Percentiles rank a stretch among this genome's conserved stretches.
Conservation (phyloP, 2,329 filamentous ascomycete genomes). For the Chaetomiaceae sp. region DNA sequence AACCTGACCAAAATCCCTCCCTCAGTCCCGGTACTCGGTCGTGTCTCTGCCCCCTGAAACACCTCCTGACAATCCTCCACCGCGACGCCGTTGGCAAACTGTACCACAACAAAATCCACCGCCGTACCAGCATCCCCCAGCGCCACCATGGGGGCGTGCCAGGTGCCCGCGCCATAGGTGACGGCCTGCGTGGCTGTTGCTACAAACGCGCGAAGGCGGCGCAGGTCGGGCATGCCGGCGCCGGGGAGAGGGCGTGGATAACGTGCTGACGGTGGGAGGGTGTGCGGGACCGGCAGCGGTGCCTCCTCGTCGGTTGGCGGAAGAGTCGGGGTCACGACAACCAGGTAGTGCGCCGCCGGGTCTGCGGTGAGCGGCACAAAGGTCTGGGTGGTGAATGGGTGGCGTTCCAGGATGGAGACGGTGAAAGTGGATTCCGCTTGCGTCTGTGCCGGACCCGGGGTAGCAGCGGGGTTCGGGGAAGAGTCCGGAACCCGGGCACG, state of each 20-base stretch:
- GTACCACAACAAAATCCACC: conserved; percentile 82
- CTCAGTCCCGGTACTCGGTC: background rate
- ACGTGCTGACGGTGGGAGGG: conserved; percentile 26
- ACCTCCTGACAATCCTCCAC: conserved; percentile 87
- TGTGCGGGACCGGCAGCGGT: conserved; percentile 36
- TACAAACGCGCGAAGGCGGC: conserved; percentile 67
- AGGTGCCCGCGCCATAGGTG: conserved; percentile 86
- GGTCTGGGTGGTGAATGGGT: conserved; percentile 91
- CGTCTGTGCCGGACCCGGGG: background rate
- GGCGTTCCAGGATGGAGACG: conserved; percentile 74
- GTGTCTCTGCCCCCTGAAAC: conserved; percentile 14
- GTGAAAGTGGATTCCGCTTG: conserved; percentile 43
- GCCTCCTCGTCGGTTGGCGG: conserved; percentile 32
- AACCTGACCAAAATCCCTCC: conserved; percentile 6
- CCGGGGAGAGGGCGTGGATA: conserved; percentile 45
- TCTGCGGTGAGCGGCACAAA: conserved; percentile 68
- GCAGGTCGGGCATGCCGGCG: conserved; percentile 65
- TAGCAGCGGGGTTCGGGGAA: background rate
- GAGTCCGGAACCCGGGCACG: conserved; percentile 38
- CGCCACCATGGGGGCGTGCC: conserved; percentile 94
- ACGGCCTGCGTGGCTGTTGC: conserved; percentile 75
- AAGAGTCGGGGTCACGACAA: conserved; percentile 80
- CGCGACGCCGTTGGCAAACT: conserved; percentile 77
- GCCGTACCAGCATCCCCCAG: conserved; percentile 53
- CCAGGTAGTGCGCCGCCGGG: conserved; percentile 55